Percentiles rank a stretch among this genome's conserved stretches.
Evolutionary conservation across 2,329 filamentous ascomycete genomes (phyloP).

Genomic region (Neocatenulostroma microsporum): DNA sequence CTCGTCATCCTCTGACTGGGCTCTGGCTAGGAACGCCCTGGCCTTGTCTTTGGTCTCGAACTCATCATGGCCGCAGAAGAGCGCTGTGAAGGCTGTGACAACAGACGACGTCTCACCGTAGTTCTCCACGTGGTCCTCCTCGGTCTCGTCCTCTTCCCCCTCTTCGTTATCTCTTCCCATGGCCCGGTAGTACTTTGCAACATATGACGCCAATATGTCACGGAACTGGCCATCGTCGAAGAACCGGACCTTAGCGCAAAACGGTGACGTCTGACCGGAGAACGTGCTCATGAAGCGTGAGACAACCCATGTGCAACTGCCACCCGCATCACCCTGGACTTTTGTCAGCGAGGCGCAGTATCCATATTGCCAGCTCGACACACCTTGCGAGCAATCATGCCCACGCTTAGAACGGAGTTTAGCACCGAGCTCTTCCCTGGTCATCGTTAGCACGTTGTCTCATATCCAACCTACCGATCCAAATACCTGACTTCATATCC

Average conservation of each 20-base stretch:
- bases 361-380: too few species aligned
- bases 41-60: slow-evolving; percentile 5
- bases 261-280: slow-evolving; percentile 11
- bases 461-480: too few species aligned
- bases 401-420: slow-evolving; percentile 18
- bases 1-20: background rate
- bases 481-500: slow-evolving; percentile 15
- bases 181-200: slow-evolving; percentile 11
- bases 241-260: slow-evolving; percentile 15
- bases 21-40: background rate
- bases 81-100: slow-evolving; percentile 7
- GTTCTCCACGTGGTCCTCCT: slow-evolving; percentile 1
- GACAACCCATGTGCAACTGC: slow-evolving; percentile 15
- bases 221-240: slow-evolving; percentile 8
- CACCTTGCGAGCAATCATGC: slow-evolving; percentile 18
- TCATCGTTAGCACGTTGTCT: too few species aligned
- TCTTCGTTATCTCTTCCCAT: background rate
- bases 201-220: slow-evolving; percentile 6
- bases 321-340: slow-evolving; percentile 16
- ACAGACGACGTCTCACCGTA: too few species aligned
- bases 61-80: slow-evolving; percentile 12
- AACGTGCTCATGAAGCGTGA: slow-evolving; percentile 11
- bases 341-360: too few species aligned
- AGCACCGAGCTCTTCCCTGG: slow-evolving; percentile 18
- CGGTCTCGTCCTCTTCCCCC: background rate